Evolutionary conservation across 352 stramenopile genomes (phyloP).

Genomic region (Bremia lactucae): DNA sequence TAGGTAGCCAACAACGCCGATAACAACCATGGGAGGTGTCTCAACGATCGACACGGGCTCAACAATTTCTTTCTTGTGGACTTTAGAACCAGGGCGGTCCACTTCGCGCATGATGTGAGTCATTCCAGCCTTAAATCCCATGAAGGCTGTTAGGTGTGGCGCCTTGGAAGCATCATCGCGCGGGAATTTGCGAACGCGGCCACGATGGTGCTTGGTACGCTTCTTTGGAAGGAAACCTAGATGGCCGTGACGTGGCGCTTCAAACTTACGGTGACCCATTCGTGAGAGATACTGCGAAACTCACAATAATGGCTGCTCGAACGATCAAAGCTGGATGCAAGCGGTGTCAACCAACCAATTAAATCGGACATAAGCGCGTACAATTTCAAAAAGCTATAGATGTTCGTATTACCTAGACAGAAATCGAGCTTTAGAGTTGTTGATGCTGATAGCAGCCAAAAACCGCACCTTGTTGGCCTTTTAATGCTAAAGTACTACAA

Average conservation of each 20-base stretch:
- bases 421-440: too few species aligned
- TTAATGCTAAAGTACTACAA: too few species aligned
- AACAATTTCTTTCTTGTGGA: slow-evolving; percentile 99
- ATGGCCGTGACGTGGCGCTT: slow-evolving; percentile 93
- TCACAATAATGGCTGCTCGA: slow-evolving; percentile 37
- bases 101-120: slow-evolving; percentile 99
- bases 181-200: slow-evolving; percentile 98
- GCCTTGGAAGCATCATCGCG: slow-evolving; percentile 94
- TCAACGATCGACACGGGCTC: slow-evolving; percentile 99
- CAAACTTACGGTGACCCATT: slow-evolving; percentile 98
- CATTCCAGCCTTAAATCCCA: slow-evolving; percentile 99
- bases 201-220: slow-evolving; percentile 98
- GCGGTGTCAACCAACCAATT: slow-evolving; percentile 18
- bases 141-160: slow-evolving; percentile 99
- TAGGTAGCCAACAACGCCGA: slow-evolving; percentile 99
- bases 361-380: slow-evolving; percentile 16
- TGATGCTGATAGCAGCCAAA: too few species aligned
- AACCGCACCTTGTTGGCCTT: too few species aligned
- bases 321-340: background rate
- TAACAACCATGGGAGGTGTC: slow-evolving; percentile 98
- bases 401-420: background rate
- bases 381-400: background rate
- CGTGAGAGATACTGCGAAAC: slow-evolving; percentile 77
- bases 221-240: slow-evolving; percentile 99
- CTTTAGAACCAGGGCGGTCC: slow-evolving; percentile 97